phyloP scores from a whole-genome alignment of 2,329 filamentous ascomycete genomes.

The Penicillium rolfsii region DNA sequence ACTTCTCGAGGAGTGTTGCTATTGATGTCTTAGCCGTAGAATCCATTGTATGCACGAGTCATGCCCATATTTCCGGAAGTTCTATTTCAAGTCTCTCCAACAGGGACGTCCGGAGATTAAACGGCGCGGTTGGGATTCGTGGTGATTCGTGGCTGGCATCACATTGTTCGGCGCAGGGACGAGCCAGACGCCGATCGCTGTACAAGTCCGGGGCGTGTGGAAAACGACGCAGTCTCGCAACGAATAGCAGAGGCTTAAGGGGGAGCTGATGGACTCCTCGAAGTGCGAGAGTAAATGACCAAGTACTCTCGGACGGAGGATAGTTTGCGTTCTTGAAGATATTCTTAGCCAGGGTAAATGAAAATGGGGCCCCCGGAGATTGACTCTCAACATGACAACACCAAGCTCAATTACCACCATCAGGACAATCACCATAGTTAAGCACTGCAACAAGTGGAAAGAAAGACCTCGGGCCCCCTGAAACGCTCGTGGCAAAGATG shows the following conservation, averaged over 20 bases:
- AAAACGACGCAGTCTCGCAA: not conserved
- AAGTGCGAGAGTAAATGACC: not conserved
- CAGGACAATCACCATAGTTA: not conserved
- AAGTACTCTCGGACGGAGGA: not conserved
- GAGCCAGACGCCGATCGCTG: not conserved
- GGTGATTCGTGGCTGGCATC: not conserved
- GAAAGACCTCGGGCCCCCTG: slow-evolving; percentile 19
- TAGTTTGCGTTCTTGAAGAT: not conserved
- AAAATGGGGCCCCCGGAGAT: slow-evolving; percentile 2
- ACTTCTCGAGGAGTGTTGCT: not conserved
- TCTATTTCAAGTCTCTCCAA: not conserved
- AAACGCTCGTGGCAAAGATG: slow-evolving; percentile 28
- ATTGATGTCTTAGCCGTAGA: not conserved
- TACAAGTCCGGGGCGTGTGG: not conserved
- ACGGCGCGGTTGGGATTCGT: not conserved
- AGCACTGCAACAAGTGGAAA: not conserved
- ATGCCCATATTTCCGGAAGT: not conserved
- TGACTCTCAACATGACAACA: not conserved
- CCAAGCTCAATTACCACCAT: not conserved
- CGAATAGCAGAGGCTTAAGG: not conserved
- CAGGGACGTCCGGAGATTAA: not conserved
- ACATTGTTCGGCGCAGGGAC: not conserved
- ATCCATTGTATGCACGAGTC: not conserved
- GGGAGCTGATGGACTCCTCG: not conserved
- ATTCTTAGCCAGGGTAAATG: slow-evolving; percentile 2